Evolutionary conservation across 306 rosid species (phyloP).

Genomic region (Cicer arietinum): DNA sequence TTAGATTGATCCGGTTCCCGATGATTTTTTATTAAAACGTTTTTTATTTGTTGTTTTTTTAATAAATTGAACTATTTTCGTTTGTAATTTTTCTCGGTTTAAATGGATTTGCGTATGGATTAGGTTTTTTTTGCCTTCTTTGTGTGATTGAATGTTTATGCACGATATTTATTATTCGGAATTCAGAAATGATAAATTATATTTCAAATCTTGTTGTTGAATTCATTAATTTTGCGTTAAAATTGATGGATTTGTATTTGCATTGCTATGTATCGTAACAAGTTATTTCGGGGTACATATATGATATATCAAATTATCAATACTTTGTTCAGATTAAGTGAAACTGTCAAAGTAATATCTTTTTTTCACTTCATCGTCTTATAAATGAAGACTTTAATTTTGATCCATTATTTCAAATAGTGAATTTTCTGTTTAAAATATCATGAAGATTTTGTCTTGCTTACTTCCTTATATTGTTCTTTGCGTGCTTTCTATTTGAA

Average conservation of each 20-base stretch:
- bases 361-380: not conserved
- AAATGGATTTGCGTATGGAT: constrained; percentile 11
- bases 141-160: not conserved
- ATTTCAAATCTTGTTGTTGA: constrained; percentile 11
- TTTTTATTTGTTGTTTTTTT: not conserved
- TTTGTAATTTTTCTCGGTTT: not conserved
- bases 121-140: not conserved
- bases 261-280: not conserved
- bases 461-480: not conserved
- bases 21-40: not conserved
- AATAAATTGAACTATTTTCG: not conserved
- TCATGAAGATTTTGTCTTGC: constrained; percentile 5
- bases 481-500: not conserved
- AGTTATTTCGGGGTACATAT: not conserved
- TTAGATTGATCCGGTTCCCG: constrained; percentile 22
- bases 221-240: constrained; percentile 2
- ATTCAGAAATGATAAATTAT: not conserved
- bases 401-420: not conserved
- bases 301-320: not conserved
- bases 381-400: not conserved
- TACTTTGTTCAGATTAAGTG: not conserved
- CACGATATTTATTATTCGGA: not conserved
- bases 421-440: constrained; percentile 18
- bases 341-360: not conserved
- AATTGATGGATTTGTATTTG: not conserved